Evolutionary conservation across 2,329 filamentous ascomycete species (phyloP).

Genomic region (Colletotrichum karsti): DNA sequence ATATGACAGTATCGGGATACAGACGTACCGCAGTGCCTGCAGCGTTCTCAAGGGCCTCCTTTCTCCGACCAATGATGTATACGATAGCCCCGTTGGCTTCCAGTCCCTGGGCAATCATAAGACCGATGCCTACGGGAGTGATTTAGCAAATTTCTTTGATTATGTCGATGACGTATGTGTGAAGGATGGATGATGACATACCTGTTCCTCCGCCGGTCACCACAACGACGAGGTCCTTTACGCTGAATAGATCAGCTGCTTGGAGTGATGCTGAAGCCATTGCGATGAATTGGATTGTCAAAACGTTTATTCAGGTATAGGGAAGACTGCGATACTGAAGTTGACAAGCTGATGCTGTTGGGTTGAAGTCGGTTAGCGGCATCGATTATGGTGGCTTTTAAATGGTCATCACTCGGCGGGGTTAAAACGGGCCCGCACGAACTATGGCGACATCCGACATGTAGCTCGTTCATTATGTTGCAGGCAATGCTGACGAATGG

Average conservation of each 20-base stretch:
- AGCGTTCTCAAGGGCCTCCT: constrained; percentile 50
- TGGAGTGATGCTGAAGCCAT: constrained; percentile 16
- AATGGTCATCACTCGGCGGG: not conserved
- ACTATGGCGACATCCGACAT: constrained; percentile 23
- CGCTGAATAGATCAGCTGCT: constrained; percentile 49
- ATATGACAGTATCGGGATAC: too few species aligned
- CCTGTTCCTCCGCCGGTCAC: constrained; percentile 58
- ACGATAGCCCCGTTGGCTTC: constrained; percentile 60
- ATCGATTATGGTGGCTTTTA: not conserved
- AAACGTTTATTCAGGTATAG: too few species aligned
- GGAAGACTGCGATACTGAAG: not conserved
- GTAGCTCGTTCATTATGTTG: not conserved
- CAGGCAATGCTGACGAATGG: not conserved
- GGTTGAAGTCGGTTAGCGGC: not conserved
- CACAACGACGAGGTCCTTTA: constrained; percentile 61
- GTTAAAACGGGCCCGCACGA: not conserved
- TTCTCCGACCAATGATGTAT: constrained; percentile 59
- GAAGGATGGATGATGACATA: not conserved
- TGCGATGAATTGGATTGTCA: constrained; percentile 25
- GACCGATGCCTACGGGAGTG: constrained; percentile 51
- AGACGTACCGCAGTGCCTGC: constrained; percentile 39
- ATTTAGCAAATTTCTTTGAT: not conserved
- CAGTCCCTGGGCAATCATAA: constrained; percentile 58
- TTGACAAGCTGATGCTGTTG: constrained; percentile 29
- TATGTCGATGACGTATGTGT: not conserved